These are phyloP conservation scores for Calocybe gangraenosa DNA, from an alignment of 768 basidiomycete genomes.

Conservation along the genomic window DNA sequence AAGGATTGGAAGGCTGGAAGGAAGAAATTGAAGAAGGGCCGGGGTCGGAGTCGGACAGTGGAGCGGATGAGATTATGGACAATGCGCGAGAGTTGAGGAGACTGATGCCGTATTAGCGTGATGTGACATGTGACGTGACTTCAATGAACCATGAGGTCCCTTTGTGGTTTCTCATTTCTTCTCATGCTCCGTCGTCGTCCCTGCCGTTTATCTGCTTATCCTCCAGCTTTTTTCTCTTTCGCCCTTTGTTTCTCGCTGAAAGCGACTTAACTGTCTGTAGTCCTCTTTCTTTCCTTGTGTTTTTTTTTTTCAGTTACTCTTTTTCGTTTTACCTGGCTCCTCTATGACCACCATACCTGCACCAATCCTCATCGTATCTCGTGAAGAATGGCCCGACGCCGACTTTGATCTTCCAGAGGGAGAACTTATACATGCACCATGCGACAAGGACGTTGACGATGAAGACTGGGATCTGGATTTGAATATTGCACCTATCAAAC, in stretches of 20 bases:
- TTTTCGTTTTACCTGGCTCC: conserved; percentile 17
- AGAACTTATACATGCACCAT: conserved; percentile 56
- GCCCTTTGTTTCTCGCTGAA: conserved; percentile 1
- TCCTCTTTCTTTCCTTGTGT: conserved; percentile 1
- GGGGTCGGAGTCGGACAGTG: conserved; percentile 26
- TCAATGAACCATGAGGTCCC: conserved; percentile 27
- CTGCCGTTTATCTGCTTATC: conserved; percentile 18
- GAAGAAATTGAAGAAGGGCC: conserved; percentile 30
- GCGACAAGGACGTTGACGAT: conserved; percentile 62
- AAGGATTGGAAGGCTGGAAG: conserved; percentile 41
- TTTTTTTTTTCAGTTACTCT: conserved; percentile 1
- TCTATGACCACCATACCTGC: conserved; percentile 59
- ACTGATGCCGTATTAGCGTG: conserved; percentile 56
- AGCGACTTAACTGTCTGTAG: too few species aligned
- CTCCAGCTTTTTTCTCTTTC: neutral
- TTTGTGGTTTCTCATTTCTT: conserved; percentile 8
- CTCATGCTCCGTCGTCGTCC: conserved; percentile 1
- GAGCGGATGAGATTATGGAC: conserved; percentile 54
- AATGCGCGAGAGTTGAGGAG: conserved; percentile 55
- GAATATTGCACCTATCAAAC: conserved; percentile 56
- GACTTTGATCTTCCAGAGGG: conserved; percentile 85
- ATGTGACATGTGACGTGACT: conserved; percentile 22
- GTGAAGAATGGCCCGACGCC: conserved; percentile 84
- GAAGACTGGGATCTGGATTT: conserved; percentile 84
- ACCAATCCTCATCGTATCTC: conserved; percentile 45